Percentiles rank a stretch among this genome's conserved stretches.
Evolutionary conservation across 192 early-diverging fungal genomes (phyloP).

Genomic region (Umbelopsis sp.): DNA sequence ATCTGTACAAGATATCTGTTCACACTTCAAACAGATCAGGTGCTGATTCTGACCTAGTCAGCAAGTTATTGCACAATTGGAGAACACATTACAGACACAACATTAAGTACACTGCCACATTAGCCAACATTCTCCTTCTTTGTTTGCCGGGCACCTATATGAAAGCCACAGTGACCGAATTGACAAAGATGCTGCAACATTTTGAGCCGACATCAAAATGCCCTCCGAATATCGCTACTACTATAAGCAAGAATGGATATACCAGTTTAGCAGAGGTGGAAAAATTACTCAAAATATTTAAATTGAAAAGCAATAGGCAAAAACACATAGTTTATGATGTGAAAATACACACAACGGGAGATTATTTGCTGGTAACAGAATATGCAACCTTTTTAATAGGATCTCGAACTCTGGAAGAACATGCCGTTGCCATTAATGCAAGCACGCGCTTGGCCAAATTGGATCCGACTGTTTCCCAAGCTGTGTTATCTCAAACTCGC

Average conservation of each 20-base stretch:
- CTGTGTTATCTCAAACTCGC: slow-evolving; percentile 3
- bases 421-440: background rate
- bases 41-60: background rate
- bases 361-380: background rate
- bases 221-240: background rate
- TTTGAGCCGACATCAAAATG: background rate
- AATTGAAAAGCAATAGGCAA: background rate
- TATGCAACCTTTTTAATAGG: background rate
- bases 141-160: background rate
- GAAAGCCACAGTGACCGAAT: background rate
- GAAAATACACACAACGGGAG: background rate
- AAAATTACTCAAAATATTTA: background rate
- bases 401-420: background rate
- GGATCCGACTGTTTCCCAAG: background rate
- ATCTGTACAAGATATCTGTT: slow-evolving; percentile 6
- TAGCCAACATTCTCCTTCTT: background rate
- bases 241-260: background rate
- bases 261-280: slow-evolving; percentile 3
- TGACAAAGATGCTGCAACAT: background rate
- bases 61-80: slow-evolving; percentile 9
- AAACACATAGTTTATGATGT: background rate
- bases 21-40: background rate
- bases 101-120: background rate
- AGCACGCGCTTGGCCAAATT: background rate
- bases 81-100: slow-evolving; percentile 14